Evolutionary conservation across 257 asterid species (phyloP), one percentile per base, ranked within the genome.

Genomic region (Salvia hispanica): DNA sequence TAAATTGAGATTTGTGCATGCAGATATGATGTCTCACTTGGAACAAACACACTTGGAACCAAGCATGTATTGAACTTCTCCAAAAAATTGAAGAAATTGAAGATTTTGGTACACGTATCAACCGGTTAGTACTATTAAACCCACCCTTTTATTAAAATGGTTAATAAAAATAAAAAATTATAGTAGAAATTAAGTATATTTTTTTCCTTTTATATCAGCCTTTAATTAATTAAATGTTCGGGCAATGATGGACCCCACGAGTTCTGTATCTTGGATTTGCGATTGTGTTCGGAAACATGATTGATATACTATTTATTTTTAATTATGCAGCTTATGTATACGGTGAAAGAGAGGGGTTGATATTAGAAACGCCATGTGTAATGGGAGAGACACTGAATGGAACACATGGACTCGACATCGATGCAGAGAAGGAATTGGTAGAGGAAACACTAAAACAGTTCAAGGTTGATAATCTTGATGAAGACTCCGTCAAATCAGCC

Each of bases 351-450:
- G 84, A 61, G 39, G 96, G 91, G 0, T 57, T 86, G 3, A 79
- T 86, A 72, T 37, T 78, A 54, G 96, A 88, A 74, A 86, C 33
- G 4, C 82, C 91, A 3, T 72, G 74, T 40, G 37, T 66, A 34
- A 63, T 79, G 76, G 91, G 95, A 4, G 88, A 88, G 78, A 31
- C 94, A 16, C 80, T 86, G 0, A 88, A 88, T 25, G 94, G 88
- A 12, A 58, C 82, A 71, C 31, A 52, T 47, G 94, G 91, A 36
- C 67, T 86, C 4, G 86, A 86, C 66, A 75, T 84, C 7, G 82
- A 86, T 1, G 52, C 54, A 3, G 96, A 88, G 77, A 81, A 58
- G 62, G 79, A 59, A 44, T 14, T 84, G 44, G 54, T 73, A 1
- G 82, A 82, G 2, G 84, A 81, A 6, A 84, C 79, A 6, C 9